phyloP scores from a whole-genome alignment of 352 stramenopile species.

The Thalassiosira tumida region DNA sequence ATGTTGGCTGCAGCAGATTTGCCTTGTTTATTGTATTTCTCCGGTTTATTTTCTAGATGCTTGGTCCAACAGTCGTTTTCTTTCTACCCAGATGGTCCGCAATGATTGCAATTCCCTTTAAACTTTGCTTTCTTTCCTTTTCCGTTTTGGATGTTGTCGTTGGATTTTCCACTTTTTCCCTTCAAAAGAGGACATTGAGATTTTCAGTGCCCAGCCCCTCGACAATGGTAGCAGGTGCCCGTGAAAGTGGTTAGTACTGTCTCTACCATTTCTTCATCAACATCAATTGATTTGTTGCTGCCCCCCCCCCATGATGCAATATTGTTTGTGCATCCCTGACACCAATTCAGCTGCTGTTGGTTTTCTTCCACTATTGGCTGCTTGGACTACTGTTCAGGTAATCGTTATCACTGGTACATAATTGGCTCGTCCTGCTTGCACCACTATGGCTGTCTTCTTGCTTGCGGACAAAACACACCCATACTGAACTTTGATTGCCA shows the following conservation, averaged over 20 bases:
- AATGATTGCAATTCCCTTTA: neutral
- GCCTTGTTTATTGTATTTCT: neutral
- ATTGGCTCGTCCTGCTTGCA: neutral
- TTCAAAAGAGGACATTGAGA: neutral
- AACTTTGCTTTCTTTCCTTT: neutral
- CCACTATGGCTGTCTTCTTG: too few relatives aligned
- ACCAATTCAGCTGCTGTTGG: neutral
- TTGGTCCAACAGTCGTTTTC: neutral
- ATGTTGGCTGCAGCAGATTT: neutral
- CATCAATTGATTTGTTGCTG: neutral
- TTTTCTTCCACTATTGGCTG: neutral
- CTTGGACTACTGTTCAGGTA: neutral
- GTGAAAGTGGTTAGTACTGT: neutral
- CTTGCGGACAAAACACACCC: neutral
- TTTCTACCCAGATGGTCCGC: neutral
- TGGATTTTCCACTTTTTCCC: neutral
- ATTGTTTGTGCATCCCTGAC: neutral
- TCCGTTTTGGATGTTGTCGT: neutral
- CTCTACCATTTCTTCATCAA: neutral
- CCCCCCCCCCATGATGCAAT: neutral
- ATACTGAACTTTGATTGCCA: conserved; percentile 1
- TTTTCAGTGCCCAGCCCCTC: neutral
- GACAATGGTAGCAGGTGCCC: neutral
- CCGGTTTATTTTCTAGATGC: neutral
- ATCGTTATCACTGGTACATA: neutral